phyloP scores from a whole-genome alignment of 2,329 filamentous ascomycete genomes.

The Sphaceloma murrayae region DNA sequence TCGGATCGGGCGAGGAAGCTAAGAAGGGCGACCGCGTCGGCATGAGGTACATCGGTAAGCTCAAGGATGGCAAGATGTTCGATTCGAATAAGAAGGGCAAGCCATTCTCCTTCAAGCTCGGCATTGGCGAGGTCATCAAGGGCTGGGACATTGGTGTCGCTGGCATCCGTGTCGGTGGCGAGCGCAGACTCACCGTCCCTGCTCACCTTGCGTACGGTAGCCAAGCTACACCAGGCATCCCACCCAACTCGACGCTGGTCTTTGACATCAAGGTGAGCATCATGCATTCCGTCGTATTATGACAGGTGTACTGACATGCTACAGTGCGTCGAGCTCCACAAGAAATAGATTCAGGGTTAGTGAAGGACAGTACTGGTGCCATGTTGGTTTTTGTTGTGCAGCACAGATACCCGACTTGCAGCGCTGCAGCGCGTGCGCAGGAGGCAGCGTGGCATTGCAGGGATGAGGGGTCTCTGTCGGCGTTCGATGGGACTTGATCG shows the following conservation, averaged over 20 bases:
- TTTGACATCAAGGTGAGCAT: slow-evolving; percentile 80
- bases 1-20: slow-evolving; percentile 70
- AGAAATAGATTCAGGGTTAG: slow-evolving; percentile 24
- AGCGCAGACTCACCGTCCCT: slow-evolving; percentile 86
- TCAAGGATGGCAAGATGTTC: slow-evolving; percentile 83
- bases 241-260: slow-evolving; percentile 77
- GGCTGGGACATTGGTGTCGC: slow-evolving; percentile 93
- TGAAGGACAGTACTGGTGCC: not conserved
- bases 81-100: slow-evolving; percentile 98
- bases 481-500: too few species aligned
- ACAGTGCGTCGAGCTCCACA: slow-evolving; percentile 41
- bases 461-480: slow-evolving; percentile 19
- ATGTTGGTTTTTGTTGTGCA: slow-evolving; percentile 1
- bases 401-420: slow-evolving; percentile 23
- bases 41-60: slow-evolving; percentile 98
- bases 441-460: slow-evolving; percentile 17
- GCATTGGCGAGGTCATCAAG: slow-evolving; percentile 93
- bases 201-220: slow-evolving; percentile 81
- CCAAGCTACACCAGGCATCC: slow-evolving; percentile 66
- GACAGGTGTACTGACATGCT: too few species aligned
- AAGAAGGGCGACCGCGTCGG: slow-evolving; percentile 87
- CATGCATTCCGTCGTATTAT: too few species aligned
- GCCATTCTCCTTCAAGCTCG: slow-evolving; percentile 92
- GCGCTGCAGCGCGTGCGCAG: not conserved
- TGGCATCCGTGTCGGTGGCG: slow-evolving; percentile 88